Conservation (phyloP, 805 yeast genomes). For the fission yeast (Schizosaccharomyces pombe) region DNA sequence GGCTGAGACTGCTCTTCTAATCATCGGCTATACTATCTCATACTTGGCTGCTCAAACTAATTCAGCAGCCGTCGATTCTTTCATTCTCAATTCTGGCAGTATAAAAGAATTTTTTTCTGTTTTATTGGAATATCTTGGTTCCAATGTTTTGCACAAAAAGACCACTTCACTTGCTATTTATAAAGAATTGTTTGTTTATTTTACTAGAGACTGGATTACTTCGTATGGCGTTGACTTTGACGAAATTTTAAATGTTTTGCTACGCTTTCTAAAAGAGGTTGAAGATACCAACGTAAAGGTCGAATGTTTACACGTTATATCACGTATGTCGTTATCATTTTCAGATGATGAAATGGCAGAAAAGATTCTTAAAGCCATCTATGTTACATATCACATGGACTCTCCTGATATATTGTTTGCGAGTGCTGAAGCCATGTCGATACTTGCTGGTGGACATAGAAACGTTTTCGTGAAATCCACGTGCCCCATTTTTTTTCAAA, state of each 20-base stretch:
- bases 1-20: constrained; percentile 33
- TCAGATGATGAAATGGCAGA: constrained; percentile 11
- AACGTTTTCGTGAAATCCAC: neutral
- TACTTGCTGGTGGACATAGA: constrained; percentile 52
- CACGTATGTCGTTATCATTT: neutral
- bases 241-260: no score
- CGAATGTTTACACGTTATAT: neutral
- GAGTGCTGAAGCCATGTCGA: constrained; percentile 61
- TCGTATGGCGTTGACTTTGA: no score
- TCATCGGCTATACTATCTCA: constrained; percentile 31
- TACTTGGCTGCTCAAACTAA: constrained; percentile 7
- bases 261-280: no score
- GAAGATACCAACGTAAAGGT: no score
- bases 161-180: no score
- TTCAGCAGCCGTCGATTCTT: no score
- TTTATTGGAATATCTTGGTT: no score
- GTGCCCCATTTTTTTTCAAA: neutral
- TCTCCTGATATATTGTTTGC: constrained; percentile 56
- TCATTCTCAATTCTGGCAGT: no score
- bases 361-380: constrained; percentile 23
- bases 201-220: no score
- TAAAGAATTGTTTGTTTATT: no score
- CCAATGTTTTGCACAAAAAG: no score
- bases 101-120: no score
- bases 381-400: constrained; percentile 37